Evolutionary conservation across 768 basidiomycete species (phyloP).

Genomic region (Mycena galericulata): DNA sequence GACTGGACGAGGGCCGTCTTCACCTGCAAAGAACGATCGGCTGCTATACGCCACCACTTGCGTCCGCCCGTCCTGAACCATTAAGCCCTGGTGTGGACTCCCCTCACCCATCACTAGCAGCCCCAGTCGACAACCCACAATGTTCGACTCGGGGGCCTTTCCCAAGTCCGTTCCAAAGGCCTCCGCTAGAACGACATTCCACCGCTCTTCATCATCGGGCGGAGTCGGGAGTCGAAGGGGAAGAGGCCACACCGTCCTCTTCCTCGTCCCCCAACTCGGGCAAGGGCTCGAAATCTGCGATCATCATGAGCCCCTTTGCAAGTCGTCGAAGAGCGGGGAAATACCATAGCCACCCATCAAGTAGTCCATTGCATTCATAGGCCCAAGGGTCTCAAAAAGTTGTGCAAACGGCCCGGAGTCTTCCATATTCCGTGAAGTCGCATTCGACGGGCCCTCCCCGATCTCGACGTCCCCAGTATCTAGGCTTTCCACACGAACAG

Average conservation of each 20-base stretch:
- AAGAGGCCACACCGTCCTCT: not conserved
- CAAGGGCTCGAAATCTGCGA: not conserved
- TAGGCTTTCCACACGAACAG: not conserved
- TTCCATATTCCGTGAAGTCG: not conserved
- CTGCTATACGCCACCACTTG: no score
- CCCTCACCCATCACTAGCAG: no score
- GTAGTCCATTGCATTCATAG: not conserved
- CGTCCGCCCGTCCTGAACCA: no score
- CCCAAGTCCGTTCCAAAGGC: no score
- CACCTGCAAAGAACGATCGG: no score
- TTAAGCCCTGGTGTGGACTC: no score
- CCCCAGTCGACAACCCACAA: no score
- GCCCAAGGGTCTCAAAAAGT: not conserved
- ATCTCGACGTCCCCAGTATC: not conserved
- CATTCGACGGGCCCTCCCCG: not conserved
- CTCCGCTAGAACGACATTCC: no score
- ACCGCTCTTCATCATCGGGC: not conserved
- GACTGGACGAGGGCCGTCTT: no score
- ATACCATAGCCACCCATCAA: slow-evolving; percentile 2
- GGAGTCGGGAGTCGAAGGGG: not conserved
- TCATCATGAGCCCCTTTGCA: not conserved
- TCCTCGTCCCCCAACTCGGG: not conserved
- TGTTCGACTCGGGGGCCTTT: no score
- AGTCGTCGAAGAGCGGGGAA: not conserved
- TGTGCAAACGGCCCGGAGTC: not conserved